Evolutionary conservation across 192 early-diverging fungal species (phyloP), one percentile per base, ranked within the genome.

Genomic region (Oehlia diaphana): DNA sequence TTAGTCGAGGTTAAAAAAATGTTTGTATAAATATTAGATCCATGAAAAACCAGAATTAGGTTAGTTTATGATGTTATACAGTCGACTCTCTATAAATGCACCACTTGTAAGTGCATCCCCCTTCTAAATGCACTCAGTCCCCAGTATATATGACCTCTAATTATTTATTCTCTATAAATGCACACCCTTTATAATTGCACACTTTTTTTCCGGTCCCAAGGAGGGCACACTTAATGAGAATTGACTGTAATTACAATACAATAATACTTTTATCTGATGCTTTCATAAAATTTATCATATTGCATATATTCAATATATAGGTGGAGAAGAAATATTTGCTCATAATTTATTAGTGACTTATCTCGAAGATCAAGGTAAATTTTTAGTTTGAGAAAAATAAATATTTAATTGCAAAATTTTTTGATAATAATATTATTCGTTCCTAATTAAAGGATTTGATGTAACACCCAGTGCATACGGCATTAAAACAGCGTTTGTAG

Each of bases 401-500:
- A 7, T 58, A 0, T 47, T 47, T 12, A 12, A 47, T 37, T 42
- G 39, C 39, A 42, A 42, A 6, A 8, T 31, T 42, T 26, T 8
- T 42, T 14, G 13, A 53, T 53, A 0, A 53, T 53, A 53, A 16
- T 47, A 47, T 12, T 58, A 58, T 19, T 58, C 19, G 19, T 47
- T 47, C 12, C 19, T 58, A 72, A 37, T 83, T 90, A 42, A 42
- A 47, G 93, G 92, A 21, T 95, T 93, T 78, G 37, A 76, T 1
- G 87, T 95, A 26, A 85, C 87, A 21, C 89, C 86, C 2, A 68
- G 86, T 14, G 91, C 88, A 7, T 92, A 76, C 82, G 92, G 88
- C 0, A 75, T 96, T 14, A 83, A 89, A 62, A 96, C 95, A 1
- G 92, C 93, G 0, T 96, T 96, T 81, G 80, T 91, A 31, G 92